Evolutionary conservation across 495 filamentous ascomycete genomes (phyloP).

Genomic region (Hyaloscypha finlandica): DNA sequence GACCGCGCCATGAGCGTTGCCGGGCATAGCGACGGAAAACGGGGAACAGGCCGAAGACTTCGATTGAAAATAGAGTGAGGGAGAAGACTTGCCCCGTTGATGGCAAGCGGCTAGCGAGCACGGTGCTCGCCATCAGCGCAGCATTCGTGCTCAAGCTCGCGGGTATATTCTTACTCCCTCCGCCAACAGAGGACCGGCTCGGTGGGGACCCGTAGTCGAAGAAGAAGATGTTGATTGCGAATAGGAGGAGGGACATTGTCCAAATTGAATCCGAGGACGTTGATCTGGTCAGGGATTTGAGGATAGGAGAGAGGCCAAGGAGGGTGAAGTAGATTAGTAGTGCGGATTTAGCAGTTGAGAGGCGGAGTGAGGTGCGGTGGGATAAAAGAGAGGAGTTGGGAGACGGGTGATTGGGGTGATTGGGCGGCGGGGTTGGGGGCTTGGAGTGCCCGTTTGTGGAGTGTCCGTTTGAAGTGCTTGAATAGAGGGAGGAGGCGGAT

Average conservation of each 20-base stretch:
- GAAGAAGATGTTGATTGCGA: slow-evolving; percentile 94
- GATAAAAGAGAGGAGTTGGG: slow-evolving; percentile 45
- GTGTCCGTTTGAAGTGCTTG: neutral
- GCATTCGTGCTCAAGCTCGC: slow-evolving; percentile 93
- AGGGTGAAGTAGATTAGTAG: slow-evolving; percentile 90
- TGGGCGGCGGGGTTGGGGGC: slow-evolving; percentile 27
- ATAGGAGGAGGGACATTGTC: slow-evolving; percentile 90
- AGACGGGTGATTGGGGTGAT: slow-evolving; percentile 24
- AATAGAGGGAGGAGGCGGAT: slow-evolving; percentile 33
- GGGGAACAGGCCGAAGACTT: slow-evolving; percentile 95
- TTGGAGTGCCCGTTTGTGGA: too few relatives aligned
- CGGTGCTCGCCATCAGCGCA: slow-evolving; percentile 90
- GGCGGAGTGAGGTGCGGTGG: slow-evolving; percentile 63
- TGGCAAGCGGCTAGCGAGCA: slow-evolving; percentile 83
- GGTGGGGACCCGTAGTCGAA: slow-evolving; percentile 79
- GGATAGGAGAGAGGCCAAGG: slow-evolving; percentile 86
- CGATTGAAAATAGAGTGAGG: slow-evolving; percentile 91
- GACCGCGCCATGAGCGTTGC: slow-evolving; percentile 80
- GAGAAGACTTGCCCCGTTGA: slow-evolving; percentile 94
- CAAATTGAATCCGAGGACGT: slow-evolving; percentile 92
- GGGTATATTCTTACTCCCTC: slow-evolving; percentile 62
- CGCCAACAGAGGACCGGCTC: slow-evolving; percentile 38
- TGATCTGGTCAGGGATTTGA: slow-evolving; percentile 90
- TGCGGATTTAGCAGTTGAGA: slow-evolving; percentile 74
- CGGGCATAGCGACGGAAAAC: slow-evolving; percentile 88